Base-by-base conservation (phyloP, 1,284 basidiomycete species). In the Malassezia brasiliensis region DNA sequence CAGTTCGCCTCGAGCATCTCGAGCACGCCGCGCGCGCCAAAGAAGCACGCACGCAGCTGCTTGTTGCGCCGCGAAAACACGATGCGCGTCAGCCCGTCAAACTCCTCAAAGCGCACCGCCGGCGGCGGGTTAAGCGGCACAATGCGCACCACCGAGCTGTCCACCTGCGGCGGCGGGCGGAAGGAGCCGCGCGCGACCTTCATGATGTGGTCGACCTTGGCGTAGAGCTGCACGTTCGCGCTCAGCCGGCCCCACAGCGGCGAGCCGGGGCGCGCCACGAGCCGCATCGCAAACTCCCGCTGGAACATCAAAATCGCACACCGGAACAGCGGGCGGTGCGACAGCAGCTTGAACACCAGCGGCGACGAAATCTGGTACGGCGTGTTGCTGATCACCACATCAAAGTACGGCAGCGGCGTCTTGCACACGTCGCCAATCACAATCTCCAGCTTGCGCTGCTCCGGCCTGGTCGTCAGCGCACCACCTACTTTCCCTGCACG, bases 341-440 rank as follows among this genome's bases (percentile, higher is more conserved):
- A 96, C 52, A 98, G 85, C 34, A 98, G 82, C 64, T 90, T 89
- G 81, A 98, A 98, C 48, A 96, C 87, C 52, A 98, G 84, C 1
- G 91, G 90, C 1, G 94, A 98, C 1, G 94, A 98, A 63, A 99
- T 99, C 77, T 96, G 93, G 77, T 98, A 99, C 0, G 93, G 93
- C 1, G 93, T 98, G 76, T 98, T 98, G 68, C 87, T 90, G 75
- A 98, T 98, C 80, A 91, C 96, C 56, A 96, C 93, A 77, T 98
- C 93, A 69, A 98, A 96, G 78, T 93, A 96, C 4, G 93, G 93
- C 19, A 98, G 79, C 39, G 90, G 87, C 19, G 88, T 89, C 77
- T 98, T 98, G 76, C 94, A 87, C 73, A 96, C 96, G 76, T 98
- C 91, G 52, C 91, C 93, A 51, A 96, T 85, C 68, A 94, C 83